Conservation (phyloP, 2,329 filamentous ascomycete genomes). For the Dothidotthia symphoricarpi region DNA sequence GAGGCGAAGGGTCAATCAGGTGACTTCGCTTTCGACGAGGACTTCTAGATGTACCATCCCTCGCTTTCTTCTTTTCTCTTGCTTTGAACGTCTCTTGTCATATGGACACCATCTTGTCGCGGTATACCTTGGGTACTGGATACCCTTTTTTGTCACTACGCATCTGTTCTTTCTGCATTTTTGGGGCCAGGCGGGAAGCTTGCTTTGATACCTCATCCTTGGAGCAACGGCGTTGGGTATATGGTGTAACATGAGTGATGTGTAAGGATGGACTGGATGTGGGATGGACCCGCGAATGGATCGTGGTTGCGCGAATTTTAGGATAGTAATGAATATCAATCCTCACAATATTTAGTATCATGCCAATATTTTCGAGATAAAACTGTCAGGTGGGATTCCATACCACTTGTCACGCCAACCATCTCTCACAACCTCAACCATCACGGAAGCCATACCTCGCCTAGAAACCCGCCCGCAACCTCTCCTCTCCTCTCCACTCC, state of each 20-base stretch:
- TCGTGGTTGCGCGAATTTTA: too few species aligned
- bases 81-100: conserved; percentile 11
- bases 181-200: conserved; percentile 24
- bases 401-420: too few species aligned
- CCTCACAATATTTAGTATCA: not conserved
- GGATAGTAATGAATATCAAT: conserved; percentile 4
- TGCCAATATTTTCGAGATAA: too few species aligned
- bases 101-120: conserved; percentile 21
- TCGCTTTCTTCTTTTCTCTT: conserved; percentile 6
- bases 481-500: too few species aligned
- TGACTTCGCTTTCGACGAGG: conserved; percentile 92
- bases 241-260: conserved; percentile 10
- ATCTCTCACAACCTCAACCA: too few species aligned
- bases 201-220: conserved; percentile 26
- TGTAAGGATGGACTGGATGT: conserved; percentile 4
- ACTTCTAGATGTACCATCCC: conserved; percentile 67
- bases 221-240: conserved; percentile 1
- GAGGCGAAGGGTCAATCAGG: conserved; percentile 54
- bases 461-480: too few species aligned
- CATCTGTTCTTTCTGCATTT: conserved; percentile 34
- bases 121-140: conserved; percentile 29
- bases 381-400: too few species aligned
- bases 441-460: too few species aligned
- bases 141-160: conserved; percentile 23
- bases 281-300: conserved; percentile 2